These are phyloP conservation scores for Salix brachista DNA, from an alignment of 345 rosid genomes.

Conservation along the genomic window DNA sequence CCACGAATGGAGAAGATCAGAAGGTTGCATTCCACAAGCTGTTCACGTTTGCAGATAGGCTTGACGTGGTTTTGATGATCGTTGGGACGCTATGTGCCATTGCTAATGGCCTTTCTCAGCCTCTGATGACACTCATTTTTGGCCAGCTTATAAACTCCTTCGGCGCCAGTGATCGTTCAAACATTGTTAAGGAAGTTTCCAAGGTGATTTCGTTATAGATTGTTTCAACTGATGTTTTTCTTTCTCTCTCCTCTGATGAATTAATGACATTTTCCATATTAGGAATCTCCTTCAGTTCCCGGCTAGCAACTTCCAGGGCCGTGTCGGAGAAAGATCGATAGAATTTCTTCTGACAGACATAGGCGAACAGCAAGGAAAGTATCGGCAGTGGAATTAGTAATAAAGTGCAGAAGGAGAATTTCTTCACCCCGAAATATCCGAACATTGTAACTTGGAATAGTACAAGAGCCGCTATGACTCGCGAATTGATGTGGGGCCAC, in stretches of 20 bases:
- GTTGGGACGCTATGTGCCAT: slow-evolving; percentile 38
- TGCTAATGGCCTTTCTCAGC: slow-evolving; percentile 53
- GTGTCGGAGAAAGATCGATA: slow-evolving; percentile 52
- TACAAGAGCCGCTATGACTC: slow-evolving; percentile 58
- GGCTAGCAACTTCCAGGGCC: slow-evolving; percentile 66
- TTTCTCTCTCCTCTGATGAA: slow-evolving; percentile 2
- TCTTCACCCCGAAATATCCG: slow-evolving; percentile 61
- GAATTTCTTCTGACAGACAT: slow-evolving; percentile 59
- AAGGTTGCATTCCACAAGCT: slow-evolving; percentile 56
- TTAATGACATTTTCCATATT: slow-evolving; percentile 38
- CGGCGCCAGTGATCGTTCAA: slow-evolving; percentile 34
- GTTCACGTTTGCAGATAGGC: slow-evolving; percentile 53
- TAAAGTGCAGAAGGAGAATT: slow-evolving; percentile 32
- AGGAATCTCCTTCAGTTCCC: slow-evolving; percentile 55
- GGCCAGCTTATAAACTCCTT: slow-evolving; percentile 63
- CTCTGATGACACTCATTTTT: slow-evolving; percentile 49
- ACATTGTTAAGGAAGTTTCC: slow-evolving; percentile 40
- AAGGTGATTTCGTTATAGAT: slow-evolving; percentile 35
- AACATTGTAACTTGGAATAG: slow-evolving; percentile 69
- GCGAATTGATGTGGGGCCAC: slow-evolving; percentile 87
- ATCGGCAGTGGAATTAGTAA: slow-evolving; percentile 48
- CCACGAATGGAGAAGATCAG: slow-evolving; percentile 6
- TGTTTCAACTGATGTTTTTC: neutral
- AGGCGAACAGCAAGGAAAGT: slow-evolving; percentile 50
- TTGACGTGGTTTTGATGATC: slow-evolving; percentile 44